Evolutionary conservation across 164 flowering plant genomes (phyloP).

Genomic region (Paratinospora sagittata): DNA sequence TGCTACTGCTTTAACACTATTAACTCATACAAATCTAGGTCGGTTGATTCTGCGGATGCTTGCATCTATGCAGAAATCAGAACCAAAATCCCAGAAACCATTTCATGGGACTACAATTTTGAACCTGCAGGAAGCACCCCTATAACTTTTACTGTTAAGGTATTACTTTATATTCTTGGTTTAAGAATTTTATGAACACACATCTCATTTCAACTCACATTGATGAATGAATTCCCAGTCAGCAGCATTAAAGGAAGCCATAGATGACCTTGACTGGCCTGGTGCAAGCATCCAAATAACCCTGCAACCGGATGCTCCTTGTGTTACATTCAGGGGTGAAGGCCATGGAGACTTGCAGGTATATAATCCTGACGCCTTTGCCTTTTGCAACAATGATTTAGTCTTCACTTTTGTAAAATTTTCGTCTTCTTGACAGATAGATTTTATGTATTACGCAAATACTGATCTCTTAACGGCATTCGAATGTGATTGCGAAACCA

Average conservation of each 20-base stretch:
- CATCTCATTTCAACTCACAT: not conserved
- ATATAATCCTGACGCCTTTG: not conserved
- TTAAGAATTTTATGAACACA: not conserved
- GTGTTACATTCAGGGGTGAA: constrained; percentile 80
- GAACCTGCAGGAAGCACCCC: constrained; percentile 85
- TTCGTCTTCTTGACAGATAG: constrained; percentile 52
- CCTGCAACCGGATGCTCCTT: constrained; percentile 70
- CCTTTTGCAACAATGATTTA: not conserved
- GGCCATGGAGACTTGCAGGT: constrained; percentile 99
- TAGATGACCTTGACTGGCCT: constrained; percentile 99
- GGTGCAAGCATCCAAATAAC: constrained; percentile 79
- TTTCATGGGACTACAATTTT: constrained; percentile 92
- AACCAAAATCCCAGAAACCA: constrained; percentile 85
- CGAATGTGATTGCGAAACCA: constrained; percentile 55
- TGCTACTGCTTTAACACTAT: not conserved
- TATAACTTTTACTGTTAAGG: constrained; percentile 83
- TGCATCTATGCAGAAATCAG: constrained; percentile 90
- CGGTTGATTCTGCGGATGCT: constrained; percentile 67
- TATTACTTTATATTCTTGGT: constrained; percentile 14
- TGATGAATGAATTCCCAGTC: constrained; percentile 49
- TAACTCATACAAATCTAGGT: constrained; percentile 33
- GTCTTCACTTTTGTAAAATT: constrained; percentile 7
- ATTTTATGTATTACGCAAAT: constrained; percentile 76
- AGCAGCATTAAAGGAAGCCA: constrained; percentile 87
- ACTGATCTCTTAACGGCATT: constrained; percentile 75